Conservation (phyloP, 805 yeast genomes). For the Saturnispora serradocipensis region DNA sequence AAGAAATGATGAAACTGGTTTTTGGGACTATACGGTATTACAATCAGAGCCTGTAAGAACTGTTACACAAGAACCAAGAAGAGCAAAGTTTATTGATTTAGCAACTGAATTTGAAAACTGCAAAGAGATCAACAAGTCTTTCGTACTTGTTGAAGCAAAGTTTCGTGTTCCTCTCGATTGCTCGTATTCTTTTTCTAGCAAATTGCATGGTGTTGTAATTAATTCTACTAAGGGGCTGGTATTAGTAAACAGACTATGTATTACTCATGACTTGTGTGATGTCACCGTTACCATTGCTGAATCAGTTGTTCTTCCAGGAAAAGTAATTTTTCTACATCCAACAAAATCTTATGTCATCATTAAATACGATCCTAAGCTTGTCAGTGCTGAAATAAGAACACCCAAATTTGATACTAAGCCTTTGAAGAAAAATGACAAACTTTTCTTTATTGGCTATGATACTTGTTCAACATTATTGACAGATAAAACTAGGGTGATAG, state of each 20-base stretch:
- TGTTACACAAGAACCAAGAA: constrained; percentile 39
- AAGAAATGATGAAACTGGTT: constrained; percentile 46
- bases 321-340: constrained; percentile 79
- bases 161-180: constrained; percentile 72
- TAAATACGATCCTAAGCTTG: constrained; percentile 68
- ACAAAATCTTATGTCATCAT: constrained; percentile 77
- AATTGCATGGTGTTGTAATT: constrained; percentile 69
- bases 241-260: constrained; percentile 63
- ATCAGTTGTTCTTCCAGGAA: constrained; percentile 69
- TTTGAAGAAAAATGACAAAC: constrained; percentile 64
- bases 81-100: constrained; percentile 62
- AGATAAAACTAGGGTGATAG: too few relatives aligned
- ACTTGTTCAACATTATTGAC: too few relatives aligned
- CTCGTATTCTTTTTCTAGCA: constrained; percentile 48
- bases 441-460: constrained; percentile 72
- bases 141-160: constrained; percentile 59
- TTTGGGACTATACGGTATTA: constrained; percentile 44
- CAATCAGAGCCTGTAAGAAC: constrained; percentile 59
- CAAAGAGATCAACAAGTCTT: constrained; percentile 41
- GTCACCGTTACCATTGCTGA: constrained; percentile 76
- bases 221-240: constrained; percentile 77
- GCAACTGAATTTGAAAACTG: constrained; percentile 45
- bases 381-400: constrained; percentile 60
- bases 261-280: constrained; percentile 79
- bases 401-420: constrained; percentile 52